A percentile compares a stretch with the other conserved stretches of the same genome.
phyloP scores from a whole-genome alignment of 2,329 filamentous ascomycete species.

The Lasiodiplodia sp. region DNA sequence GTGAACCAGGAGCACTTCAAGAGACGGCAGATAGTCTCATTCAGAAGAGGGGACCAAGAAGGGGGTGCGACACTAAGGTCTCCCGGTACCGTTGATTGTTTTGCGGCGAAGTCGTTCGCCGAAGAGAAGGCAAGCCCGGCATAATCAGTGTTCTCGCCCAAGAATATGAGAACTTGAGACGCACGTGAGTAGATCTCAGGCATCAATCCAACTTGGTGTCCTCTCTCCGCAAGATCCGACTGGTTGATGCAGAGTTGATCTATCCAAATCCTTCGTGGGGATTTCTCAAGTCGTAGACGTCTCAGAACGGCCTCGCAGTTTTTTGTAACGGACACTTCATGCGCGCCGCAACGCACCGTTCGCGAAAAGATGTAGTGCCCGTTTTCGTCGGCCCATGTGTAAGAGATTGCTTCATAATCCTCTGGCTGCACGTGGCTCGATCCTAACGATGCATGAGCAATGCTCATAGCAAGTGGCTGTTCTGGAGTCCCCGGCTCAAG shows the following conservation, averaged over 20 bases:
- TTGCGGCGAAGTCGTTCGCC: not conserved
- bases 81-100: not conserved
- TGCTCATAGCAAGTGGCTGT: too few relatives aligned
- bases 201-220: not conserved
- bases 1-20: too few relatives aligned
- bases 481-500: too few relatives aligned
- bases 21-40: too few relatives aligned
- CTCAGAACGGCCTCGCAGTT: not conserved
- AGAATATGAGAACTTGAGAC: not conserved
- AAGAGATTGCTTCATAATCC: not conserved
- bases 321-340: not conserved
- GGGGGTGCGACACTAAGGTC: too few relatives aligned
- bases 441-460: too few relatives aligned
- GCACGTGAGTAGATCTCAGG: not conserved
- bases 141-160: not conserved
- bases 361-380: too few relatives aligned
- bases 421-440: too few relatives aligned
- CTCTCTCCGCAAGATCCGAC: not conserved
- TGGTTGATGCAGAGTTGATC: not conserved
- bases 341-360: not conserved
- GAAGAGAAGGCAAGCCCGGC: not conserved
- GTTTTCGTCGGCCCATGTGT: not conserved
- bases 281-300: not conserved
- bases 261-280: not conserved
- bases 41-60: too few relatives aligned